Percentiles rank a stretch among this genome's conserved stretches.
Evolutionary conservation across 164 flowering plant genomes (phyloP).

Genomic region (Nelumbo lutea): DNA sequence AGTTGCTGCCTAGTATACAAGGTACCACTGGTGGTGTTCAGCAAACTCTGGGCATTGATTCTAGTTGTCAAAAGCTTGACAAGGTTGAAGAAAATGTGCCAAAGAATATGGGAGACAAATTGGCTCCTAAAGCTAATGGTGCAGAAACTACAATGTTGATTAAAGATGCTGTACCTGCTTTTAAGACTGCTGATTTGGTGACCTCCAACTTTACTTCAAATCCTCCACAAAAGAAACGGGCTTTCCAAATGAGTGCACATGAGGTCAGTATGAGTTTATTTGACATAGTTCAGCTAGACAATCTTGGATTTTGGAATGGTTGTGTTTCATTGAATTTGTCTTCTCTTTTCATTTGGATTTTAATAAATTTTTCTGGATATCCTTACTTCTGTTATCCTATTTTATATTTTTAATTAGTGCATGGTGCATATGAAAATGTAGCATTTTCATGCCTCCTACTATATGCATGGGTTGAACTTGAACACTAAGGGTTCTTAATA

Average conservation of each 20-base stretch:
- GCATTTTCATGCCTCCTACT: too few relatives aligned
- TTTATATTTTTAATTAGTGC: too few relatives aligned
- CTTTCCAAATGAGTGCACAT: constrained; percentile 85
- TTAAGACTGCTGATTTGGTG: constrained; percentile 18
- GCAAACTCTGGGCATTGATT: constrained; percentile 16
- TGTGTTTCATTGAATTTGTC: too few relatives aligned
- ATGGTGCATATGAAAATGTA: too few relatives aligned
- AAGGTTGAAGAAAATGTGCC: constrained; percentile 40
- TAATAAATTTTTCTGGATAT: too few relatives aligned
- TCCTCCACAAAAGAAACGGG: constrained; percentile 37
- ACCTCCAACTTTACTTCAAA: constrained; percentile 12
- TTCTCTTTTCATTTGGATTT: too few relatives aligned
- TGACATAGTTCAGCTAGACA: not conserved
- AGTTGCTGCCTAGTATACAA: constrained; percentile 30
- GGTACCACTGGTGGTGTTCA: constrained; percentile 11
- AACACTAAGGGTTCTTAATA: too few relatives aligned
- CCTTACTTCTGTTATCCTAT: too few relatives aligned
- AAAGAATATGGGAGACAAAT: constrained; percentile 11
- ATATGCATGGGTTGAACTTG: too few relatives aligned
- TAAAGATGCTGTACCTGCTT: constrained; percentile 17
- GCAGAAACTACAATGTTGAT: constrained; percentile 8
- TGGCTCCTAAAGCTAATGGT: constrained; percentile 18
- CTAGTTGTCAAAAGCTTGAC: constrained; percentile 19
- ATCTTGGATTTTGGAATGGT: not conserved
- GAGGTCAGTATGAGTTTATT: constrained; percentile 49